These are phyloP conservation scores for Barnettozyma sp. DNA, from an alignment of 805 yeast genomes.

Conservation along the genomic window DNA sequence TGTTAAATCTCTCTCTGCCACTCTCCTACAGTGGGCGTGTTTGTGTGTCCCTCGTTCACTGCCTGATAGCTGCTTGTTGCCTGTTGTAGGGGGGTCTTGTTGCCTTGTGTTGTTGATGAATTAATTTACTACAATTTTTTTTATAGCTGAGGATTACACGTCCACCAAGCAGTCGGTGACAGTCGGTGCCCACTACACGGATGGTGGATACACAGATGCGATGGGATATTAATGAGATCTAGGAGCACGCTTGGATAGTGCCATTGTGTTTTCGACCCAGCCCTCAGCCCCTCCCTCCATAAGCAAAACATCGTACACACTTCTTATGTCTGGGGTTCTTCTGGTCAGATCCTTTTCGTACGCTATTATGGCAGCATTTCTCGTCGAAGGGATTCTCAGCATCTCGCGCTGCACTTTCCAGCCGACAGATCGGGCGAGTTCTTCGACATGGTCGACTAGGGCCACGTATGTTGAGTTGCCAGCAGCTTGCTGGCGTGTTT, in stretches of 20 bases:
- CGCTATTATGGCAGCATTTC: constrained; percentile 88
- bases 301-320: constrained; percentile 53
- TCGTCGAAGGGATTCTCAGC: constrained; percentile 87
- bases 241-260: constrained; percentile 62
- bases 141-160: no score
- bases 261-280: constrained; percentile 79
- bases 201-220: no score
- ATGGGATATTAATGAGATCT: constrained; percentile 61
- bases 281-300: constrained; percentile 87
- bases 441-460: constrained; percentile 77
- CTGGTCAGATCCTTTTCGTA: constrained; percentile 34
- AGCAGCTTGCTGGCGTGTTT: constrained; percentile 19
- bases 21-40: no score
- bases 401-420: constrained; percentile 84
- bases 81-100: no score
- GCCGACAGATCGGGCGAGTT: constrained; percentile 59
- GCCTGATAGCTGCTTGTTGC: no score
- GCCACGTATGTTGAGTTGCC: constrained; percentile 70
- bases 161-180: no score
- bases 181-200: no score
- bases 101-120: no score
- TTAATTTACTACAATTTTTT: no score
- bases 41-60: no score
- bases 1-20: no score
- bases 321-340: constrained; percentile 21